Evolutionary conservation across 2,329 filamentous ascomycete genomes (phyloP), one percentile per base, ranked within the genome.

Genomic region (Clathrospora elynae): DNA sequence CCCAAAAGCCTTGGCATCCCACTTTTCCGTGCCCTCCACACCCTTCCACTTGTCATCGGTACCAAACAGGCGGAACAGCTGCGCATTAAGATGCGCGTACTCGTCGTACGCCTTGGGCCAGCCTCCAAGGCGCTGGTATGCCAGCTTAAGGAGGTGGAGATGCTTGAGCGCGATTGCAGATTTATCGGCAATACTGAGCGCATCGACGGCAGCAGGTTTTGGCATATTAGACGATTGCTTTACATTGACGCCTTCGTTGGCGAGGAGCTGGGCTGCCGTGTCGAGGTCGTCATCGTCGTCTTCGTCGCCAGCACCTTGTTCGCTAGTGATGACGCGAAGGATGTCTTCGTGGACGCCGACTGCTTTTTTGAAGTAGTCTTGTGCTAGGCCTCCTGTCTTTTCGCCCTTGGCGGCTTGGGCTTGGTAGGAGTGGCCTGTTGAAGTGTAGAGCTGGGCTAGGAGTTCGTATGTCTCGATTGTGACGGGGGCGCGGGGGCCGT

Each of bases 381-480:
- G 49, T 1, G 71, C 70, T 5, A 71, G 55, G 7, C 53, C 51
- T 14, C 57, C 61, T 2, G 61, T 62, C 61, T 71, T 71, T 43
- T 70, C 64, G 9, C 50, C 57, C 29, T 59, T 64, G 3, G 50
- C 50, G 1, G 64, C 62, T 40, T 66, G 65, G 5, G 69, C 63
- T 46, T 74, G 70, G 47, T 70, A 68, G 34, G 65, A 58, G 23
- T 69, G 64, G 6, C 62, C 71, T 6, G 66, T 66, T 9, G 61
- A 65, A 5, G 75, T 78, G 67, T 76, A 79, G 1, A 81, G 68
- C 23, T 74, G 67, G 0, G 76, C 75, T 4, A 80, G 72, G 8
- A 80, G 64, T 50, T 74, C 73, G 47, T 72, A 77, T 52, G 77
- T 75, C 39, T 78, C 73, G 37, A 79, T 58, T 0, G 77, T 78